phyloP scores from a whole-genome alignment of 306 rosid species.

The Cucumis sativus region DNA sequence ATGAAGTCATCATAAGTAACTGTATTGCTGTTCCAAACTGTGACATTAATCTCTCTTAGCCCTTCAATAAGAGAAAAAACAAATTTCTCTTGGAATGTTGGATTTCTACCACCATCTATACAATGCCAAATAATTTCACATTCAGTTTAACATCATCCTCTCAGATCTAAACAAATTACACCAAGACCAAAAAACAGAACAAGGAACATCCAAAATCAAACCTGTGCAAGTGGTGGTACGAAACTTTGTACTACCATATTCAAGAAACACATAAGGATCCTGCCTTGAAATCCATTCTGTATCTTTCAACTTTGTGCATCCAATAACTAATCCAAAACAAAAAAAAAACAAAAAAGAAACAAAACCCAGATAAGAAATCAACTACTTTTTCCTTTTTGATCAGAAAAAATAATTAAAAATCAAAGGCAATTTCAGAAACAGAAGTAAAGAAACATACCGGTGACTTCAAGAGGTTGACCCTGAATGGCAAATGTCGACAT shows the following conservation, averaged over 20 bases:
- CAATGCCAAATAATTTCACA: neutral
- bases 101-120: constrained; percentile 65
- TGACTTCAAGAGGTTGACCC: constrained; percentile 60
- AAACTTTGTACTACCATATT: constrained; percentile 50
- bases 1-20: constrained; percentile 61
- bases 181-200: neutral
- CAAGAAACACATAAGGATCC: constrained; percentile 74
- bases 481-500: constrained; percentile 57
- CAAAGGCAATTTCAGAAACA: neutral
- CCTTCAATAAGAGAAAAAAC: constrained; percentile 61
- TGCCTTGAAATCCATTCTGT: constrained; percentile 86
- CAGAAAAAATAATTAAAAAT: neutral
- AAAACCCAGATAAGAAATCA: constrained; percentile 2
- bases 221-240: constrained; percentile 80
- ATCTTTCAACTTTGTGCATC: constrained; percentile 67
- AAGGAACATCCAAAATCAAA: constrained; percentile 1
- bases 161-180: constrained; percentile 1
- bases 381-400: neutral
- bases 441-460: constrained; percentile 28
- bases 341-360: neutral
- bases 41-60: constrained; percentile 49
- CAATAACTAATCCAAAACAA: constrained; percentile 34
- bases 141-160: neutral
- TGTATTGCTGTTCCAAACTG: constrained; percentile 85
- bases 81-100: constrained; percentile 72